A percentile compares a stretch with the other conserved stretches of the same genome.
phyloP scores from a whole-genome alignment of 2,329 filamentous ascomycete genomes.

The Neofusicoccum kwambonambiense region DNA sequence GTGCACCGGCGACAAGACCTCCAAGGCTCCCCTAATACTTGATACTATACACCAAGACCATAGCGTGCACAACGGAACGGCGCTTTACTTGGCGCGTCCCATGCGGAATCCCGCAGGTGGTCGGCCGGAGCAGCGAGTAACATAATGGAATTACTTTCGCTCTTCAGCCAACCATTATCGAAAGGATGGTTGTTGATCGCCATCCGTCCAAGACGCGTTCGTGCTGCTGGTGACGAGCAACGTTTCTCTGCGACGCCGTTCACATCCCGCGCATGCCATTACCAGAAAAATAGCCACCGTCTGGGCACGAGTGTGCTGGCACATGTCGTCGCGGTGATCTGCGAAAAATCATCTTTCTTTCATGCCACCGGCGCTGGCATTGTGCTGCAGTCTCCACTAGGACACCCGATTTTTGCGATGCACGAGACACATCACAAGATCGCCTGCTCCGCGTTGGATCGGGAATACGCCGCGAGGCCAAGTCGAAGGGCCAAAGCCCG shows the following conservation, averaged over 20 bases:
- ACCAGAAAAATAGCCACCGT: neutral
- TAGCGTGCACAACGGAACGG: neutral
- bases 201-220: too few species aligned
- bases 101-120: neutral
- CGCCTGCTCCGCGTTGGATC: neutral
- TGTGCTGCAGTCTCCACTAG: neutral
- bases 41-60: neutral
- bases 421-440: slow-evolving; percentile 1
- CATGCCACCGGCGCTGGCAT: neutral
- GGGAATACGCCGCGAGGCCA: neutral
- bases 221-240: too few species aligned
- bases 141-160: neutral
- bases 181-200: too few species aligned
- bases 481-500: neutral
- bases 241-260: too few species aligned
- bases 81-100: neutral
- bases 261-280: too few species aligned
- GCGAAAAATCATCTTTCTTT: neutral
- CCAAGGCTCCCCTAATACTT: neutral
- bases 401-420: neutral
- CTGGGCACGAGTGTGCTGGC: too few species aligned
- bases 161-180: neutral
- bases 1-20: neutral
- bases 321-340: neutral
- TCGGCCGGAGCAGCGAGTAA: neutral